Conservation (phyloP, 1,139 yeast genomes). For the Suhomyces chickasaworum region DNA sequence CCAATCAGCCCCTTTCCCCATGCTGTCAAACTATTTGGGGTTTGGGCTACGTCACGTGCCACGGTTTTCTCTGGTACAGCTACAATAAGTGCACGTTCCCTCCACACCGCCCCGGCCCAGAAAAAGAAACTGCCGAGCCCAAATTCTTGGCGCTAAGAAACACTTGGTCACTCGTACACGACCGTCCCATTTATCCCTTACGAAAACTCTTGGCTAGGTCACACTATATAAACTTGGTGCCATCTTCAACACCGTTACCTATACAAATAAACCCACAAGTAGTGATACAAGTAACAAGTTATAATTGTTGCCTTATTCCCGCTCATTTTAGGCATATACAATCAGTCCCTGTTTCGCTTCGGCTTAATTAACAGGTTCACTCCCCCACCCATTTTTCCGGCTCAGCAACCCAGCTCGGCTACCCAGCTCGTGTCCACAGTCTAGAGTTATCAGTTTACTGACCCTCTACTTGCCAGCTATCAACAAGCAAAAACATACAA, state of each 20-base stretch:
- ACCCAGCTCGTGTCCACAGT: not conserved
- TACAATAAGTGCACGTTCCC: not conserved
- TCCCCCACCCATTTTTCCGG: not conserved
- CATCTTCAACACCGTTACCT: not conserved
- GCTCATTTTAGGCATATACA: not conserved
- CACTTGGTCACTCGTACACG: slow-evolving; percentile 6
- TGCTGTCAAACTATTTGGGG: not conserved
- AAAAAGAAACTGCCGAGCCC: slow-evolving; percentile 10
- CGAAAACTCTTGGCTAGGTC: slow-evolving; percentile 14
- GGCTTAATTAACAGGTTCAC: not conserved
- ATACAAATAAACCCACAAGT: not conserved
- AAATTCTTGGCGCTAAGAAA: slow-evolving; percentile 17
- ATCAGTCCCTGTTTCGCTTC: not conserved
- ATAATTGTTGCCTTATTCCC: not conserved
- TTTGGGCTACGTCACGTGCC: not conserved
- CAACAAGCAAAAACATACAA: no score
- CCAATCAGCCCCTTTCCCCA: not conserved
- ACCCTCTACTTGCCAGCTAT: no score
- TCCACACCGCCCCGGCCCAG: slow-evolving; percentile 3
- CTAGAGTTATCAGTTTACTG: not conserved
- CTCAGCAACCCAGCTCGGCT: not conserved
- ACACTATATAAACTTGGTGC: slow-evolving; percentile 8
- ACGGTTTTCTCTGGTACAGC: not conserved
- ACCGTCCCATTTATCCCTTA: slow-evolving; percentile 8
- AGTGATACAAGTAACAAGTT: not conserved